Evolutionary conservation across 768 basidiomycete genomes (phyloP), one percentile per base, ranked within the genome.

Genomic region (Hortiboletus flavorubellus): DNA sequence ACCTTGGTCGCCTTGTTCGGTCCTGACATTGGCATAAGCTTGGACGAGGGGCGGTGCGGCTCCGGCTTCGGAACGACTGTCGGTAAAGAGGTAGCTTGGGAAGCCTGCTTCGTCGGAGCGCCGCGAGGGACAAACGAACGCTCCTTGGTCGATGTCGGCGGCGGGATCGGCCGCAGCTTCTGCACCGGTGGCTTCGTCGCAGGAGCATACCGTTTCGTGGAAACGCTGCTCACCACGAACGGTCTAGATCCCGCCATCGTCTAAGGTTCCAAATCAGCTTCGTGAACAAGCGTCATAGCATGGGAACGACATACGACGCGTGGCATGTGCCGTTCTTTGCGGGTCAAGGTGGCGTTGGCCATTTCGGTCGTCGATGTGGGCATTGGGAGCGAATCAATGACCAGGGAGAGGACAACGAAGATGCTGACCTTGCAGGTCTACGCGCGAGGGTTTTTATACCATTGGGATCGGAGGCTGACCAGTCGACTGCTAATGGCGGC

Each of bases 151-250:
- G 8, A 5, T 11, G 15, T 16, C 5, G 12, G 12, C 2, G 7
- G 9, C 3, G 34, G 18, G 30, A 42, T 29, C 6, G 15, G 35
- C 6, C 38, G 21, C 15, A 3, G 21, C 41, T 11, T 37, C 34
- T 21, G 18, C 7, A 18, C 3, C 0, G 38, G 21, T 0, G 46
- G 2, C 12, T 33, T 52, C 18, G 16, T 55, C 2, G 49, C 16
- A 14, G 40, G 33, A 11, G 41, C 42, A 5, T 49, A 43, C 4
- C 60, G 43, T 16, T 55, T 52, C n/a, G 51, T 46, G 23, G 31
- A 14, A 0, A 56, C 1, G 10, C 48, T 45, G 8, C 30, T 16
- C 8, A 64, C 59, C 21, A 62, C 59, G 16, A 65, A 64, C 5
- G 55, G 51, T n/a, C 9, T 59, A 1, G 18, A 15, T 6, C 8